phyloP scores from a whole-genome alignment of 331 rosid genomes.

The Pyrus hybrid region DNA sequence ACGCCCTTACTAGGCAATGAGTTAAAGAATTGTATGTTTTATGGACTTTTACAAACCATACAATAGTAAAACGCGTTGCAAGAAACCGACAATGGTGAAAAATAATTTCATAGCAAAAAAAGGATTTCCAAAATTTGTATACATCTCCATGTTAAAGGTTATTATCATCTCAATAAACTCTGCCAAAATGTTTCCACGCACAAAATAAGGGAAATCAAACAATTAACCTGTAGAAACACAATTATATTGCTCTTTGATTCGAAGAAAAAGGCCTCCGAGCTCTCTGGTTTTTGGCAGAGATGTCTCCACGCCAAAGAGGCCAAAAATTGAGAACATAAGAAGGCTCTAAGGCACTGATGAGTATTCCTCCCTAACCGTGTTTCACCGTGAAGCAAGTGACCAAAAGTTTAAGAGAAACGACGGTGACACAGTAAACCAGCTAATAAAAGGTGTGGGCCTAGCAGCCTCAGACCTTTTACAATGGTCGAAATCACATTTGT shows the following conservation, averaged over 20 bases:
- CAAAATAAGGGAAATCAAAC: not conserved
- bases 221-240: not conserved
- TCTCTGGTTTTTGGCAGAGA: too few species aligned
- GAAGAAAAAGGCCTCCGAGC: too few species aligned
- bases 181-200: not conserved
- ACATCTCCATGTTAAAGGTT: not conserved
- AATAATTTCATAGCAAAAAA: not conserved
- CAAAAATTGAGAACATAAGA: too few species aligned
- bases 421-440: slow-evolving; percentile 39
- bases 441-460: slow-evolving; percentile 32
- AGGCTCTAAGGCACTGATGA: not conserved
- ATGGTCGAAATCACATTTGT: slow-evolving; percentile 20
- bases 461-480: slow-evolving; percentile 30
- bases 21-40: too few species aligned
- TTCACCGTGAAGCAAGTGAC: slow-evolving; percentile 30
- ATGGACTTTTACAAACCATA: too few species aligned
- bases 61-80: not conserved
- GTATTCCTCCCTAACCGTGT: not conserved
- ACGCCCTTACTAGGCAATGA: too few species aligned
- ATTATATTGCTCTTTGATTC: not conserved
- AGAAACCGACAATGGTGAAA: not conserved
- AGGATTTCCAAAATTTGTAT: not conserved
- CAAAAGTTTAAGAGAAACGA: slow-evolving; percentile 36
- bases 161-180: not conserved
- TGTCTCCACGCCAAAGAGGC: not conserved